Evolutionary conservation across 495 filamentous ascomycete species (phyloP).

Genomic region (Aspergillus egyptiacus): DNA sequence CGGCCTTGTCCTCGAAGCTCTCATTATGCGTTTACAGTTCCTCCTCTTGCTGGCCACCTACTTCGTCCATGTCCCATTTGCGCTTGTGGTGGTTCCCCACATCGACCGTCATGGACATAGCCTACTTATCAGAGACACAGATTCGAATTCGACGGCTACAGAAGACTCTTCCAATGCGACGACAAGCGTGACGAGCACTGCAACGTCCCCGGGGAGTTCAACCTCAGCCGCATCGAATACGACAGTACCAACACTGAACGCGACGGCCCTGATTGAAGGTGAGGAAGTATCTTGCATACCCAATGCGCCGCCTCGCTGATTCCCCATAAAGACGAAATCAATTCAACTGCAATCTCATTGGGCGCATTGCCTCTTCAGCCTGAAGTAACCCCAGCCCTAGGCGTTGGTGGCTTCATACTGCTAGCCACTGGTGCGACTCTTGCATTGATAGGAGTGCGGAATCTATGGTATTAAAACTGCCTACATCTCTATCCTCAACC

Average conservation of each 20-base stretch:
- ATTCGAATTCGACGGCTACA: constrained; percentile 3
- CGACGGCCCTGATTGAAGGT: constrained; percentile 14
- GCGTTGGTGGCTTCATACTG: constrained; percentile 71
- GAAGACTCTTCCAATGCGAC: constrained; percentile 5
- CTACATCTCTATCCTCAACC: no score
- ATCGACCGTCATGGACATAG: constrained; percentile 8
- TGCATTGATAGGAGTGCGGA: constrained; percentile 76
- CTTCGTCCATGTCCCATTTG: constrained; percentile 12
- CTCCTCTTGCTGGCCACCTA: constrained; percentile 11
- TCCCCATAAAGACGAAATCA: constrained; percentile 15
- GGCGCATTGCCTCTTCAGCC: constrained; percentile 64
- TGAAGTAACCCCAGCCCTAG: constrained; percentile 69
- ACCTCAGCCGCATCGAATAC: constrained; percentile 15
- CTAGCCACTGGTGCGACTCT: constrained; percentile 63
- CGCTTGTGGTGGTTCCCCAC: constrained; percentile 15
- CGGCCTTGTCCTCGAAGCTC: neutral
- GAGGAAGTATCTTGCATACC: constrained; percentile 4
- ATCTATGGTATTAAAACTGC: constrained; percentile 52
- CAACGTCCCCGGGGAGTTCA: constrained; percentile 17
- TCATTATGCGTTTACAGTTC: constrained; percentile 14
- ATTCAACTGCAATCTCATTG: constrained; percentile 18
- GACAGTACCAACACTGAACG: constrained; percentile 16
- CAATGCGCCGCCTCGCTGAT: constrained; percentile 11
- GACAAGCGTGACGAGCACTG: constrained; percentile 9
- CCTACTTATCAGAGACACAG: constrained; percentile 14